Evolutionary conservation across 345 rosid species (phyloP).

Genomic region (Salix brachista): DNA sequence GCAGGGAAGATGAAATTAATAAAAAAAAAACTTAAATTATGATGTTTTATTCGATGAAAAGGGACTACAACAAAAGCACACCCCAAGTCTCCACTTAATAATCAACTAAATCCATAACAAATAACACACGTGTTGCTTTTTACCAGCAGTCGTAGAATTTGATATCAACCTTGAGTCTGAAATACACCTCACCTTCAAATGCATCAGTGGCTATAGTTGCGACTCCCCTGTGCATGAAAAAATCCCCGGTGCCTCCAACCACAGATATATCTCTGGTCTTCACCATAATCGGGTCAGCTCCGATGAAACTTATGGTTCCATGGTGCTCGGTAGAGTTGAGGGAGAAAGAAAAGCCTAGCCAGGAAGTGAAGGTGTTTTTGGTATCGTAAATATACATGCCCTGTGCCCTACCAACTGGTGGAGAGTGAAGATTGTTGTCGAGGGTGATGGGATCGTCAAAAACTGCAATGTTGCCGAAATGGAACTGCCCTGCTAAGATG

Average conservation of each 20-base stretch:
- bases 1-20: too few species aligned
- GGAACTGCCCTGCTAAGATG: conserved; percentile 27
- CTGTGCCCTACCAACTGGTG: conserved; percentile 42
- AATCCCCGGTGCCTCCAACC: conserved; percentile 51
- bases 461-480: conserved; percentile 42
- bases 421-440: conserved; percentile 43
- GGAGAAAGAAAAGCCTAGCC: conserved; percentile 45
- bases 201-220: conserved; percentile 46
- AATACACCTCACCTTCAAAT: conserved; percentile 42
- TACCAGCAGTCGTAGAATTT: conserved; percentile 52
- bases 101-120: background rate
- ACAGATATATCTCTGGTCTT: conserved; percentile 44
- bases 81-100: background rate
- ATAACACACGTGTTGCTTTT: background rate
- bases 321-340: conserved; percentile 32
- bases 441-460: conserved; percentile 53
- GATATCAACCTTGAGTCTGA: conserved; percentile 33
- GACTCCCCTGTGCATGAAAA: conserved; percentile 47
- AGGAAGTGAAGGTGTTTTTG: conserved; percentile 42
- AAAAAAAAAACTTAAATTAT: too few species aligned
- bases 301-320: conserved; percentile 40
- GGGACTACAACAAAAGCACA: background rate
- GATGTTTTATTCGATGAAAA: too few species aligned
- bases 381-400: conserved; percentile 45
- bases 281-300: conserved; percentile 41